Conservation (phyloP, 2,329 filamentous ascomycete species). For the Xylaria sp. region DNA sequence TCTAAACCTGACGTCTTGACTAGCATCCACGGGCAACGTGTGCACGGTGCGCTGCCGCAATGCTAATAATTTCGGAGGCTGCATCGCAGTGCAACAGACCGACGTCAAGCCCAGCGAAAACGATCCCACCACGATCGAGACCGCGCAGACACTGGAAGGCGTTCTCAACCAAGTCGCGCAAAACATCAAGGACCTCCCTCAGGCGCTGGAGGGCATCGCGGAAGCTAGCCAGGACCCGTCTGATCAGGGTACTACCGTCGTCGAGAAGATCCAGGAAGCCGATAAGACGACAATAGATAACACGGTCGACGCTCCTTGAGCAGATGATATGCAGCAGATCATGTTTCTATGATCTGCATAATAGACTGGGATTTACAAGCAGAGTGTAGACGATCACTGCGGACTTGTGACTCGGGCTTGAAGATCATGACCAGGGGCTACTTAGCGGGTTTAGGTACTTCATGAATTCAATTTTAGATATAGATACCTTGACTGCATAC, state of each 20-base stretch:
- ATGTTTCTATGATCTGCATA: background rate
- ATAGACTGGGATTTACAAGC: background rate
- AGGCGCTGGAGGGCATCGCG: constrained; percentile 47
- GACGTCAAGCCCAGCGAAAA: constrained; percentile 42
- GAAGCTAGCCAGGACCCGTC: constrained; percentile 38
- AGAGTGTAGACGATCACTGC: too few species aligned
- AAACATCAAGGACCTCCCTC: constrained; percentile 49
- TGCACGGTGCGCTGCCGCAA: constrained; percentile 51
- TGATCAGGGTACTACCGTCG: constrained; percentile 39
- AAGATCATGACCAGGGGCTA: background rate
- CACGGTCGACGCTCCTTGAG: background rate
- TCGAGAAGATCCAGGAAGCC: constrained; percentile 20
- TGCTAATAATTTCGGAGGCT: constrained; percentile 46
- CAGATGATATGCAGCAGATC: too few species aligned
- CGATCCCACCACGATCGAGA: constrained; percentile 43
- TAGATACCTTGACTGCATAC: too few species aligned
- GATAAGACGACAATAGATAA: constrained; percentile 15
- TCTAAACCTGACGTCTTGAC: constrained; percentile 1
- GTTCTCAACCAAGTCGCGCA: constrained; percentile 48
- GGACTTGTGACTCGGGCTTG: background rate
- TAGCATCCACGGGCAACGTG: constrained; percentile 49
- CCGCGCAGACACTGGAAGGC: constrained; percentile 46
- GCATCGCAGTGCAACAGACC: constrained; percentile 50
- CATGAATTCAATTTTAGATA: background rate
- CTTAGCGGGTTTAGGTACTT: background rate